These are phyloP conservation scores for Entomortierella lignicola DNA, from an alignment of 192 early-diverging fungal species.

Conservation along the genomic window DNA sequence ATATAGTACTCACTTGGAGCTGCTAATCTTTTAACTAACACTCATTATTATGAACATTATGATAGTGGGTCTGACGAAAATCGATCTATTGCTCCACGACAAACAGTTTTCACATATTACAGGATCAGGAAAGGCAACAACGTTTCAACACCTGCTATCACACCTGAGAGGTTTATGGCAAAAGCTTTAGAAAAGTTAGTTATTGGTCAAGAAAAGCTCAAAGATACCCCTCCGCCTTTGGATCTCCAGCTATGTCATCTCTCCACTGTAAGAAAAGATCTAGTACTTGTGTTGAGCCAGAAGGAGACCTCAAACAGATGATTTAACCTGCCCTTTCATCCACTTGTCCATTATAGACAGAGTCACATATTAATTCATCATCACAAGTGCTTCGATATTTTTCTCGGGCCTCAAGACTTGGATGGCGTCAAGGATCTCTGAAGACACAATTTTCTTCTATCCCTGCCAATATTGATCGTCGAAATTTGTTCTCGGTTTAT, in stretches of 20 bases:
- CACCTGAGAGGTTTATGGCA: slow-evolving; percentile 63
- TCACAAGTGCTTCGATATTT: slow-evolving; percentile 76
- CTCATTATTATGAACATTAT: no score
- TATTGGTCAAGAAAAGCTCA: slow-evolving; percentile 43
- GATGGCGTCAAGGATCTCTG: slow-evolving; percentile 77
- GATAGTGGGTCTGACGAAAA: slow-evolving; percentile 49
- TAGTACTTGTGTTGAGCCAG: not conserved
- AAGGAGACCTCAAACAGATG: not conserved
- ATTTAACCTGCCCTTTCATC: slow-evolving; percentile 42
- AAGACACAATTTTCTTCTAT: slow-evolving; percentile 75
- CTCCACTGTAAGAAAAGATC: slow-evolving; percentile 56
- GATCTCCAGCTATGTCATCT: slow-evolving; percentile 61
- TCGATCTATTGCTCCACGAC: slow-evolving; percentile 60
- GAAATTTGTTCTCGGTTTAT: slow-evolving; percentile 80
- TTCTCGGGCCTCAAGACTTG: slow-evolving; percentile 74
- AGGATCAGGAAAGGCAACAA: slow-evolving; percentile 47
- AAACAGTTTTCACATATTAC: slow-evolving; percentile 69
- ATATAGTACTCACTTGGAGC: not conserved
- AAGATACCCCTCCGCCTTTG: slow-evolving; percentile 58
- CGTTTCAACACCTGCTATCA: slow-evolving; percentile 3
- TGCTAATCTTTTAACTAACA: no score
- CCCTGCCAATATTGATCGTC: slow-evolving; percentile 64
- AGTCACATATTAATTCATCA: slow-evolving; percentile 65
- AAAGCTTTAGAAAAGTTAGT: slow-evolving; percentile 61
- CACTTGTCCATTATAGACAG: slow-evolving; percentile 60